A percentile compares a stretch with the other conserved stretches of the same genome.
Evolutionary conservation across 1,284 basidiomycete genomes (phyloP).

Genomic region (Cutaneotrichosporon cutaneum): DNA sequence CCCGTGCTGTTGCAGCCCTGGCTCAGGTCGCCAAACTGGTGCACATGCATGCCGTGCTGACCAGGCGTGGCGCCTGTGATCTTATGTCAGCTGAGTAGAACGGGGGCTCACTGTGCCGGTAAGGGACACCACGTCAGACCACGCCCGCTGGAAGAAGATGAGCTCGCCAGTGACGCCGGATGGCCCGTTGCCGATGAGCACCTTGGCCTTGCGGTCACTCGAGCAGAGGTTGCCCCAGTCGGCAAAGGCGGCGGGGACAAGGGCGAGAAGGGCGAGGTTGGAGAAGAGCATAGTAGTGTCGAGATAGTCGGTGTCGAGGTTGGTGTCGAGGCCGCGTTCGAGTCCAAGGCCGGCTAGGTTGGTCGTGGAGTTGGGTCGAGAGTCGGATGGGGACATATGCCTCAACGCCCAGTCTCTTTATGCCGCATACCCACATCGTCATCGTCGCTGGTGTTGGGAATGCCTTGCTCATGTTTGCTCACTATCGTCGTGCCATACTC

Average conservation of each 20-base stretch:
- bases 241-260: background rate
- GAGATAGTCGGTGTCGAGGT: background rate
- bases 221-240: constrained; percentile 4
- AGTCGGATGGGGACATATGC: background rate
- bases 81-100: constrained; percentile 11
- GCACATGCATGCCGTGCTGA: constrained; percentile 22
- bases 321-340: background rate
- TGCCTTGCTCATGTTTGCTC: background rate
- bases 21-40: constrained; percentile 18
- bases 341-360: background rate
- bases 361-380: background rate
- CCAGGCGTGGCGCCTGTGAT: constrained; percentile 12
- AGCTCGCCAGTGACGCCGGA: background rate
- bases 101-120: background rate
- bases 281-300: background rate
- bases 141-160: background rate
- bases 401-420: background rate
- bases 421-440: background rate
- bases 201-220: constrained; percentile 3
- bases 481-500: background rate
- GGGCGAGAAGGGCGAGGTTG: constrained; percentile 1
- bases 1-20: constrained; percentile 14
- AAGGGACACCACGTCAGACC: background rate
- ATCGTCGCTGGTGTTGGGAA: background rate
- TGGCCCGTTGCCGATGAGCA: background rate